These are phyloP conservation scores for Bonia amplexicaulis DNA, from an alignment of 176 grass and related monocot genomes.

Conservation along the genomic window DNA sequence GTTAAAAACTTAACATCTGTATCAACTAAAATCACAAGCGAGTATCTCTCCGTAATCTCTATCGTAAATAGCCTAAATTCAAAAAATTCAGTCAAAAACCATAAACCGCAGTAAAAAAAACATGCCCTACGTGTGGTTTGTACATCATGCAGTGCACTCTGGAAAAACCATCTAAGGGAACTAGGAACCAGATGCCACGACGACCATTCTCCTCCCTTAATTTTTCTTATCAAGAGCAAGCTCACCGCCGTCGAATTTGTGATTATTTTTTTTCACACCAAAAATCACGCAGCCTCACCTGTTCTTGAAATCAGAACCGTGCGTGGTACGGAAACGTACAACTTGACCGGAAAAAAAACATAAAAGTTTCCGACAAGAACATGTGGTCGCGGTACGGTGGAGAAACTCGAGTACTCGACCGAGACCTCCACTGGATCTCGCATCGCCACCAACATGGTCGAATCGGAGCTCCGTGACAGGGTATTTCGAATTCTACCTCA, in stretches of 20 bases:
- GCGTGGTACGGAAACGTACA: background rate
- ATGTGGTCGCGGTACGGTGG: background rate
- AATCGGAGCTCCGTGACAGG: background rate
- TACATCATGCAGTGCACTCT: background rate
- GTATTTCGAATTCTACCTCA: constrained; percentile 1
- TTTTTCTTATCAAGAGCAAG: background rate
- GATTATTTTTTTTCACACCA: background rate
- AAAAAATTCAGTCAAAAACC: too few relatives aligned
- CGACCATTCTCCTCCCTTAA: background rate
- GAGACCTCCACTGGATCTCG: background rate
- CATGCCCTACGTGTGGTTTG: background rate
- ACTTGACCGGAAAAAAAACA: background rate
- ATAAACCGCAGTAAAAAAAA: too few relatives aligned
- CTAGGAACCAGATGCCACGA: constrained; percentile 5
- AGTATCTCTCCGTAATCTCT: too few relatives aligned
- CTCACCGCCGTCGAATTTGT: background rate
- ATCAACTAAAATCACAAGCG: too few relatives aligned
- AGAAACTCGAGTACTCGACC: background rate
- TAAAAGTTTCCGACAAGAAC: background rate
- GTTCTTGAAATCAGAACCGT: background rate
- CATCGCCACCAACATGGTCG: background rate
- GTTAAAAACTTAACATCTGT: too few relatives aligned
- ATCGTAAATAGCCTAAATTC: too few relatives aligned
- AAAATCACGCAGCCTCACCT: background rate
- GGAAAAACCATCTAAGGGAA: background rate